Percentiles rank a stretch among this genome's conserved stretches.
These are phyloP conservation scores for Pestalotiopsis sp. DNA, from an alignment of 2,329 filamentous ascomycete genomes.

Conservation along the genomic window DNA sequence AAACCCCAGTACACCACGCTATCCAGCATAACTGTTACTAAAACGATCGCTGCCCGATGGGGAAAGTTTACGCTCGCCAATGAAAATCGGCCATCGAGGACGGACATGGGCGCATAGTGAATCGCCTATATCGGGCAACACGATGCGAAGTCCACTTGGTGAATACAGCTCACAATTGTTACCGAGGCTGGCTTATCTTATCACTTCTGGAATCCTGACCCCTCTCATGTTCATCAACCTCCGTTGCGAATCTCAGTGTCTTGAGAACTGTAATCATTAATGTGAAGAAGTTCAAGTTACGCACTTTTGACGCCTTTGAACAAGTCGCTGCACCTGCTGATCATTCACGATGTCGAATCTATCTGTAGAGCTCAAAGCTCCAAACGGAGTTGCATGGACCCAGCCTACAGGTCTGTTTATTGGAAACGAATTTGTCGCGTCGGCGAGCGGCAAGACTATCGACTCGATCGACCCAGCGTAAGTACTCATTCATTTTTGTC, in stretches of 20 bases:
- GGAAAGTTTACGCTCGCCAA: neutral
- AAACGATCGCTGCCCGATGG: neutral
- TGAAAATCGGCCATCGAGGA: neutral
- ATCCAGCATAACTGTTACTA: neutral
- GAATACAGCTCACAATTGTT: neutral
- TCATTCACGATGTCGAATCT: slow-evolving; percentile 29
- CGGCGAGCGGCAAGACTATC: slow-evolving; percentile 57
- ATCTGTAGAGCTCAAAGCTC: slow-evolving; percentile 63
- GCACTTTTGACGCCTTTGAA: neutral
- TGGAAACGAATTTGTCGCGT: slow-evolving; percentile 73
- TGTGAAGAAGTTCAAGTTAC: neutral
- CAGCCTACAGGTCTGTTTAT: slow-evolving; percentile 73
- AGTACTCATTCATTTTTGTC: slow-evolving; percentile 16
- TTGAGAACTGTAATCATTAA: too few species aligned
- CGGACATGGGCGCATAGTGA: neutral
- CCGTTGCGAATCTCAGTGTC: too few species aligned
- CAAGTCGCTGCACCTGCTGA: neutral
- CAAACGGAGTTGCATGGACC: slow-evolving; percentile 68
- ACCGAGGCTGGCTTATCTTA: neutral
- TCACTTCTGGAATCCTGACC: too few species aligned
- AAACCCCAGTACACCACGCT: too few species aligned
- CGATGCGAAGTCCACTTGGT: neutral
- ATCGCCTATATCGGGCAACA: neutral
- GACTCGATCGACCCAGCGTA: slow-evolving; percentile 69
- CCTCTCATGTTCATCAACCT: too few species aligned